These are phyloP conservation scores for Phytophthora sp. DNA, from an alignment of 352 stramenopile genomes.

Conservation along the genomic window DNA sequence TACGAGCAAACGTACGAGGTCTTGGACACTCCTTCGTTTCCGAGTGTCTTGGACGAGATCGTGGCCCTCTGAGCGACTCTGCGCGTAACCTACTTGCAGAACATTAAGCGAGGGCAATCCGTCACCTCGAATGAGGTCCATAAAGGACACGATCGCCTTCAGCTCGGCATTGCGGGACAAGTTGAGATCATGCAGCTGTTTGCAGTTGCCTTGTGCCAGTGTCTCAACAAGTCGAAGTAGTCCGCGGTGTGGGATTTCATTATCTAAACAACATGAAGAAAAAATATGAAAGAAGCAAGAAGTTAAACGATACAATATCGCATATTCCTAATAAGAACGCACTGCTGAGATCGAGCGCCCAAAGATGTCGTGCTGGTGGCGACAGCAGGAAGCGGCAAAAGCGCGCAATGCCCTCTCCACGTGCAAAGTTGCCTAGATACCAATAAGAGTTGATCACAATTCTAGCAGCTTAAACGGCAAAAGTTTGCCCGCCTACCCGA, in stretches of 20 bases:
- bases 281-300: background rate
- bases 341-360: constrained; percentile 60
- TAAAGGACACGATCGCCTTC: constrained; percentile 52
- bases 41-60: constrained; percentile 47
- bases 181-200: constrained; percentile 59
- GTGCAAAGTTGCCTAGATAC: constrained; percentile 47
- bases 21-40: constrained; percentile 55
- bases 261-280: constrained; percentile 35
- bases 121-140: constrained; percentile 57
- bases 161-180: constrained; percentile 53
- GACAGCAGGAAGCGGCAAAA: constrained; percentile 53
- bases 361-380: constrained; percentile 32
- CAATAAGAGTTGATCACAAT: background rate
- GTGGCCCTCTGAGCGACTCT: constrained; percentile 46
- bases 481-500: constrained; percentile 29
- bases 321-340: constrained; percentile 15
- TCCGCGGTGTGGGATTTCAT: constrained; percentile 51
- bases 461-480: background rate
- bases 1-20: constrained; percentile 43
- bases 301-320: too few relatives aligned
- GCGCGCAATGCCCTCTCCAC: constrained; percentile 48
- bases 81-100: constrained; percentile 56
- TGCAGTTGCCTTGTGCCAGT: constrained; percentile 43
- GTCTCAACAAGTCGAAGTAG: constrained; percentile 50
- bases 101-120: constrained; percentile 58